Evolutionary conservation across 1,284 basidiomycete genomes (phyloP).

Genomic region (Tausonia pullulans): DNA sequence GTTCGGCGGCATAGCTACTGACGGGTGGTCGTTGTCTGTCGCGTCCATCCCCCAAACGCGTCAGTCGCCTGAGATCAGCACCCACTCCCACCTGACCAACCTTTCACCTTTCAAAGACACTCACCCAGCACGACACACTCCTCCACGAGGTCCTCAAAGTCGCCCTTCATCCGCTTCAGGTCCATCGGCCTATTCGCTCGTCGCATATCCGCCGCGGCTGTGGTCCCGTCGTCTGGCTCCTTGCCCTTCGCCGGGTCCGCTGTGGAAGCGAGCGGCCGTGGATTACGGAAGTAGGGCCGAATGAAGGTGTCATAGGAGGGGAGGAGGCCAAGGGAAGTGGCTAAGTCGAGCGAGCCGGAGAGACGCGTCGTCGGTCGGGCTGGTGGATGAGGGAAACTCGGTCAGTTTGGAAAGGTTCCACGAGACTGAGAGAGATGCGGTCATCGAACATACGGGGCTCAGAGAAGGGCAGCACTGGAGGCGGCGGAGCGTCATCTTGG

Average conservation of each 20-base stretch:
- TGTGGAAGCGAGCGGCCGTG: neutral
- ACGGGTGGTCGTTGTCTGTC: constrained; percentile 6
- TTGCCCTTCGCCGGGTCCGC: neutral
- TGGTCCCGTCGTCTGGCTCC: neutral
- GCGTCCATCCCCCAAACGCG: neutral
- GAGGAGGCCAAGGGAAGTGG: constrained; percentile 9
- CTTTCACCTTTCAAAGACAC: neutral
- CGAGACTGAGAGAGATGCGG: no score
- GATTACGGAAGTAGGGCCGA: constrained; percentile 15
- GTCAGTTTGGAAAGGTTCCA: no score
- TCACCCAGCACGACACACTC: constrained; percentile 15
- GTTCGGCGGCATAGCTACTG: neutral
- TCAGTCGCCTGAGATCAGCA: neutral
- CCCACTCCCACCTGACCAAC: neutral
- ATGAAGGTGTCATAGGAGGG: constrained; percentile 15
- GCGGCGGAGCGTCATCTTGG: no score
- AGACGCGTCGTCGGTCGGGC: constrained; percentile 2
- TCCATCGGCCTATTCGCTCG: constrained; percentile 14
- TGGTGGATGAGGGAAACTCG: neutral
- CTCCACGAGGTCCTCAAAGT: constrained; percentile 12
- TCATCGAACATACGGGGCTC: no score
- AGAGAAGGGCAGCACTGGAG: no score
- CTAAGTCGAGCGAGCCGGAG: constrained; percentile 14
- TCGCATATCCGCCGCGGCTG: constrained; percentile 2
- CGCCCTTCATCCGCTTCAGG: constrained; percentile 13